These are phyloP conservation scores for Sugiyamaella chiloensis DNA, from an alignment of 805 yeast genomes.

Conservation along the genomic window DNA sequence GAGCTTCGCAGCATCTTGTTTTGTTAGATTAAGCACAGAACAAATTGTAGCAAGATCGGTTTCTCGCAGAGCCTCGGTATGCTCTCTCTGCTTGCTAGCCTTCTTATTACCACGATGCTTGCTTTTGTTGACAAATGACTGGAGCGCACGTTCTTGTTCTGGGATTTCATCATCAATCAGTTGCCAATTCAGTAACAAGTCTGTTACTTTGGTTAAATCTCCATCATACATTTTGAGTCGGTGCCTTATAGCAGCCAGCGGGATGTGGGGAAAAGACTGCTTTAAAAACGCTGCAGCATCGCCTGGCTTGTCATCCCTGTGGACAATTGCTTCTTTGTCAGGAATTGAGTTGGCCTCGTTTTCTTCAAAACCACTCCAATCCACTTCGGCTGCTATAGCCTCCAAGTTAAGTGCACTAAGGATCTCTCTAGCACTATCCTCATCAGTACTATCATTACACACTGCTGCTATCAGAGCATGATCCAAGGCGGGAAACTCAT, in stretches of 20 bases:
- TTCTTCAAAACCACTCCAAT: conserved; percentile 8
- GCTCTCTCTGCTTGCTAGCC: not conserved
- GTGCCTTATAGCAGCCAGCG: conserved; percentile 10
- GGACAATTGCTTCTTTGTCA: not conserved
- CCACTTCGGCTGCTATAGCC: conserved; percentile 9
- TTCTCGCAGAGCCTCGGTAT: not conserved
- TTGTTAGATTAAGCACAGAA: conserved; percentile 6
- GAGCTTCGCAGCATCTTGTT: conserved; percentile 13
- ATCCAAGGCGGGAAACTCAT: conserved; percentile 6
- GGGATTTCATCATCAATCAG: conserved; percentile 10
- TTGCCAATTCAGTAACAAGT: conserved; percentile 17
- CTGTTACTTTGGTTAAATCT: conserved; percentile 19
- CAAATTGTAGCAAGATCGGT: conserved; percentile 9
- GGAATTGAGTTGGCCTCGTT: not conserved
- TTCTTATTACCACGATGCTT: not conserved
- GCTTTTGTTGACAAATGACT: not conserved
- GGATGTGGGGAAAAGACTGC: conserved; percentile 22
- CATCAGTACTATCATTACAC: not conserved
- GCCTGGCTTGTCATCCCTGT: conserved; percentile 5
- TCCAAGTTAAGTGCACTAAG: conserved; percentile 1
- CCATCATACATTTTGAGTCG: conserved; percentile 17
- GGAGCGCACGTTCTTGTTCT: conserved; percentile 1
- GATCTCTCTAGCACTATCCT: not conserved
- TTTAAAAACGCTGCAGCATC: conserved; percentile 14
- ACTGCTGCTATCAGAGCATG: conserved; percentile 6